Evolutionary conservation across 1,284 basidiomycete species (phyloP).

Genomic region (Austroboletus rostrupii): DNA sequence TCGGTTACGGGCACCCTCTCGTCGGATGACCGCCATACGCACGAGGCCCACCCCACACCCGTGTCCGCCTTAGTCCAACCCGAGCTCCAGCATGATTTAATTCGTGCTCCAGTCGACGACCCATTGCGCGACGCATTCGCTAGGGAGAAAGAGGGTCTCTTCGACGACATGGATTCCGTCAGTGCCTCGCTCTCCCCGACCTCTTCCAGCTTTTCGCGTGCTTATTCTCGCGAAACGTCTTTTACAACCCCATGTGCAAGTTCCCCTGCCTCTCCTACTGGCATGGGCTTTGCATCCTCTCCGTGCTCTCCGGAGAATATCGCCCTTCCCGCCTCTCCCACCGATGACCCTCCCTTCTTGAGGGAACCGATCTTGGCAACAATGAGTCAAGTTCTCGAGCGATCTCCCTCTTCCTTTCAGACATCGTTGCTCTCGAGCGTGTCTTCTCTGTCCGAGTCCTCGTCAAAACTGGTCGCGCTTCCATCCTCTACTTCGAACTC

Average conservation of each 20-base stretch:
- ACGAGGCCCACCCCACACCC: slow-evolving; percentile 25
- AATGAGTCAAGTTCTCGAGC: not conserved
- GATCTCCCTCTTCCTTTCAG: not conserved
- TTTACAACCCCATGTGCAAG: slow-evolving; percentile 23
- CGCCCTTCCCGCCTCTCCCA: slow-evolving; percentile 23
- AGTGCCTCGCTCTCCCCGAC: slow-evolving; percentile 24
- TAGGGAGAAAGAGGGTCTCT: slow-evolving; percentile 13
- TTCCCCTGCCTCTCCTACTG: slow-evolving; percentile 20
- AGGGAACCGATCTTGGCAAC: slow-evolving; percentile 2
- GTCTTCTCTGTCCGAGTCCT: not conserved
- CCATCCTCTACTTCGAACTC: slow-evolving; percentile 1
- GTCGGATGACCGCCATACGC: slow-evolving; percentile 30
- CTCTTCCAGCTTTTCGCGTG: slow-evolving; percentile 25
- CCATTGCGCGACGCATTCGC: slow-evolving; percentile 15
- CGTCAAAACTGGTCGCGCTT: slow-evolving; percentile 1
- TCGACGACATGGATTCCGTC: slow-evolving; percentile 28
- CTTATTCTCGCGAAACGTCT: slow-evolving; percentile 23
- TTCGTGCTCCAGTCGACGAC: slow-evolving; percentile 8
- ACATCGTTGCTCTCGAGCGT: not conserved
- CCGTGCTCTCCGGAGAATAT: slow-evolving; percentile 23
- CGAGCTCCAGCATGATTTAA: slow-evolving; percentile 26
- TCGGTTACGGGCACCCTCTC: slow-evolving; percentile 33
- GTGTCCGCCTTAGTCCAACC: slow-evolving; percentile 31
- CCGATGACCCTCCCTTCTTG: slow-evolving; percentile 8
- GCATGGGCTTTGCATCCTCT: slow-evolving; percentile 14